These are phyloP conservation scores for Wickerhamiella vanderwaltii DNA, from an alignment of 805 yeast species.

Conservation along the genomic window DNA sequence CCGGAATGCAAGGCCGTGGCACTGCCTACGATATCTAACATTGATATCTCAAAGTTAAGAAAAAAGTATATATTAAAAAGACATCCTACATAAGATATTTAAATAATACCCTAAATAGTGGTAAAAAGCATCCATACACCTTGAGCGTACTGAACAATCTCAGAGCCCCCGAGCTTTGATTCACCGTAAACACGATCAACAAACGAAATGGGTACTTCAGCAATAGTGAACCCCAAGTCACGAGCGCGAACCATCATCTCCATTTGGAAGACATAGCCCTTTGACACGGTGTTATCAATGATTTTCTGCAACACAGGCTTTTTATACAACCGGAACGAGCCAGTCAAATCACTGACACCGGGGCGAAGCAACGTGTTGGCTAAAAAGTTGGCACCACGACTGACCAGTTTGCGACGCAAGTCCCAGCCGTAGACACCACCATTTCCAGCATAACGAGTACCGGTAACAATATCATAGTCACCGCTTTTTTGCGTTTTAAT, in stretches of 20 bases:
- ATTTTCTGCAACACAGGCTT: conserved; percentile 54
- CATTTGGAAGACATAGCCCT: conserved; percentile 80
- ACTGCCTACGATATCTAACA: not conserved
- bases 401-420: conserved; percentile 61
- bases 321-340: conserved; percentile 64
- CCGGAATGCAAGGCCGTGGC: not conserved
- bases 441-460: conserved; percentile 64
- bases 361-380: conserved; percentile 64
- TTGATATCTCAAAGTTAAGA: too few species aligned
- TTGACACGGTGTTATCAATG: conserved; percentile 54
- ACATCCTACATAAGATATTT: too few species aligned
- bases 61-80: too few species aligned
- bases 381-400: conserved; percentile 69
- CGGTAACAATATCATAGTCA: conserved; percentile 33
- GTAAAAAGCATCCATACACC: conserved; percentile 65
- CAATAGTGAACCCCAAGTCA: conserved; percentile 57
- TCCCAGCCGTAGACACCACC: conserved; percentile 85
- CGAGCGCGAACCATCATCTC: conserved; percentile 80
- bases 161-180: conserved; percentile 68
- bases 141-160: conserved; percentile 61
- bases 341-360: conserved; percentile 60
- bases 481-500: conserved; percentile 44
- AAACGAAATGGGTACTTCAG: conserved; percentile 67
- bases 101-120: conserved; percentile 37
- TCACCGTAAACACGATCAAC: conserved; percentile 74